Percentiles rank a stretch among this genome's conserved stretches.
These are phyloP conservation scores for Ensete ventricosum DNA, from an alignment of 176 grass and related monocot genomes.

Conservation along the genomic window DNA sequence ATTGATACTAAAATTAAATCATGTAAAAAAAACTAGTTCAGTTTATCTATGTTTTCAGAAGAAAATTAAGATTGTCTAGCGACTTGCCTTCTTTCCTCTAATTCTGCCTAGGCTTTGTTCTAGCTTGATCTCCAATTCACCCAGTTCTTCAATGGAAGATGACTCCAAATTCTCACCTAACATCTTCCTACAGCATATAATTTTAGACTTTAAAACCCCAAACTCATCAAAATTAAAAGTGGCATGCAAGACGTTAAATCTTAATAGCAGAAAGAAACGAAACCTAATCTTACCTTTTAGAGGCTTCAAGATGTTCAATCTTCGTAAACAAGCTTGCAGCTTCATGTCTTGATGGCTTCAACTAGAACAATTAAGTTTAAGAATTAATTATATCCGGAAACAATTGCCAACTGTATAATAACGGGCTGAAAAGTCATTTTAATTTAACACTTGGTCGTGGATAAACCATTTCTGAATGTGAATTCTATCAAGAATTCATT, in stretches of 20 bases:
- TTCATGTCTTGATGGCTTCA: constrained; percentile 49
- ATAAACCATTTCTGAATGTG: background rate
- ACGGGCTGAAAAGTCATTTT: background rate
- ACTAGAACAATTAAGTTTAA: background rate
- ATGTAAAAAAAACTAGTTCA: background rate
- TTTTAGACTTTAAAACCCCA: background rate
- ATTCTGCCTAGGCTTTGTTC: constrained; percentile 42
- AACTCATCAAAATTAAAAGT: background rate
- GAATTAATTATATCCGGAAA: background rate
- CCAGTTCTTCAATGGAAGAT: constrained; percentile 49
- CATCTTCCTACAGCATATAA: constrained; percentile 34
- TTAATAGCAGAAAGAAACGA: background rate
- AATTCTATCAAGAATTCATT: no score
- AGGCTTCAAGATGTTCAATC: constrained; percentile 45
- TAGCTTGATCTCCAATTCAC: constrained; percentile 37
- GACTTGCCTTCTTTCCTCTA: constrained; percentile 46
- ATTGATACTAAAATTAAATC: constrained; percentile 22
- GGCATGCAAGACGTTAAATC: no score
- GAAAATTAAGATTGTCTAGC: background rate
- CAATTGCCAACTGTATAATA: background rate
- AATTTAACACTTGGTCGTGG: no score
- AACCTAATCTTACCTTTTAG: constrained; percentile 32
- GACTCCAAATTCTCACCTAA: constrained; percentile 52
- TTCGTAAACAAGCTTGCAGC: constrained; percentile 41
- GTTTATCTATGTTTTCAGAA: background rate